Percentiles rank a stretch among this genome's conserved stretches.
Evolutionary conservation across 768 basidiomycete genomes (phyloP).

Genomic region (Phlebiopsis flavidoalba): DNA sequence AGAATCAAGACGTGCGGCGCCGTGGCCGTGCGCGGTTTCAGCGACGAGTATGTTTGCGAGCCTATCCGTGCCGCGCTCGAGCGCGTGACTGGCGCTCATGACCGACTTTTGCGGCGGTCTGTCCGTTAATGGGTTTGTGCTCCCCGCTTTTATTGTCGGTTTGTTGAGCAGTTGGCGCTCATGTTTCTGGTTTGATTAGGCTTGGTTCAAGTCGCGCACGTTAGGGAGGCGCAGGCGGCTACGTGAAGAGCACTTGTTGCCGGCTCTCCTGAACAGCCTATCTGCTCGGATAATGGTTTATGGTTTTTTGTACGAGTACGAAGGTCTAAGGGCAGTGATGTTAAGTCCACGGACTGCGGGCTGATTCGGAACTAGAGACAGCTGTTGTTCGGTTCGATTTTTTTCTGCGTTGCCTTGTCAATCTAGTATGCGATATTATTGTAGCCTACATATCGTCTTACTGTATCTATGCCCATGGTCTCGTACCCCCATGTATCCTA

Average conservation of each 20-base stretch:
- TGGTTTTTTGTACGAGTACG: too few relatives aligned
- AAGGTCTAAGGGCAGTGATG: too few relatives aligned
- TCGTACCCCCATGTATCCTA: neutral
- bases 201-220: neutral
- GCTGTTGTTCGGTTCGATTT: too few relatives aligned
- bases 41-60: constrained; percentile 7
- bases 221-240: neutral
- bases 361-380: too few relatives aligned
- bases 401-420: too few relatives aligned
- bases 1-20: constrained; percentile 11
- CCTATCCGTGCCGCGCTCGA: constrained; percentile 13
- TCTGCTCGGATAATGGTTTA: too few relatives aligned
- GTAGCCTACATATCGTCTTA: too few relatives aligned
- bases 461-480: neutral
- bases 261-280: neutral
- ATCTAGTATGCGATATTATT: too few relatives aligned
- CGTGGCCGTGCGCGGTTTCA: neutral
- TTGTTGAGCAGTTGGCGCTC: neutral
- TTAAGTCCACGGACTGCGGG: too few relatives aligned
- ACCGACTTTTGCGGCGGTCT: constrained; percentile 8
- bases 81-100: constrained; percentile 18
- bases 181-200: neutral
- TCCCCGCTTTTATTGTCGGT: neutral
- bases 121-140: constrained; percentile 22
- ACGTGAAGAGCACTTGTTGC: neutral